phyloP scores from a whole-genome alignment of 805 yeast species.

The Metschnikowia anglica region DNA sequence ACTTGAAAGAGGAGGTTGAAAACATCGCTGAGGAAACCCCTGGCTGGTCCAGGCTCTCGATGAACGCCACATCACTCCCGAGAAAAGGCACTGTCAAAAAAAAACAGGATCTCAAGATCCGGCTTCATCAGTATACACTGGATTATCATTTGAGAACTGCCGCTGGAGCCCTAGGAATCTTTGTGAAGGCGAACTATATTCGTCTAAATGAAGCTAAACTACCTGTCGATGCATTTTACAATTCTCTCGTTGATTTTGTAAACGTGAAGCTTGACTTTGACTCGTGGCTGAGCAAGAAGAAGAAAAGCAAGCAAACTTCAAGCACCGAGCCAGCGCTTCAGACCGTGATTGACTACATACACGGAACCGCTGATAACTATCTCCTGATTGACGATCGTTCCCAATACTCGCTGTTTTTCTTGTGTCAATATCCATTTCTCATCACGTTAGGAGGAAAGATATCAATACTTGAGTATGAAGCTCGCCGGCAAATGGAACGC shows the following conservation, averaged over 20 bases:
- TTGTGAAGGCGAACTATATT: constrained; percentile 53
- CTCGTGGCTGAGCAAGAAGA: constrained; percentile 55
- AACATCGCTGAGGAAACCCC: constrained; percentile 6
- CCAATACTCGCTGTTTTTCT: constrained; percentile 44
- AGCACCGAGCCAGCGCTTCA: constrained; percentile 32
- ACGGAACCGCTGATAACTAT: constrained; percentile 33
- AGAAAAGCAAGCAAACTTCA: constrained; percentile 2
- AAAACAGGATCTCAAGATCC: constrained; percentile 35
- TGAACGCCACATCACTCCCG: constrained; percentile 5
- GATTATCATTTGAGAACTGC: constrained; percentile 83
- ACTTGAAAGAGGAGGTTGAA: constrained; percentile 19
- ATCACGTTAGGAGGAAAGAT: constrained; percentile 82
- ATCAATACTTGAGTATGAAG: constrained; percentile 77
- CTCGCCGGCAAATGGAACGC: constrained; percentile 74
- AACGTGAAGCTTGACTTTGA: constrained; percentile 80
- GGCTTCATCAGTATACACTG: constrained; percentile 61
- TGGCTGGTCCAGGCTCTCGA: constrained; percentile 15
- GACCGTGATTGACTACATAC: constrained; percentile 47
- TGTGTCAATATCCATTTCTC: constrained; percentile 84
- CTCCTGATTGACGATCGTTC: constrained; percentile 10
- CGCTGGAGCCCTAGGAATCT: constrained; percentile 53
- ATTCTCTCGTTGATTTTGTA: constrained; percentile 76
- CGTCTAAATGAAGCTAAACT: constrained; percentile 23
- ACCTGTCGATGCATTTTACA: constrained; percentile 59
- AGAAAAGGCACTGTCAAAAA: constrained; percentile 9